Percentiles rank a stretch among this genome's conserved stretches.
Conservation (phyloP, 192 early-diverging fungal genomes). For the Umbelopsis sp. region DNA sequence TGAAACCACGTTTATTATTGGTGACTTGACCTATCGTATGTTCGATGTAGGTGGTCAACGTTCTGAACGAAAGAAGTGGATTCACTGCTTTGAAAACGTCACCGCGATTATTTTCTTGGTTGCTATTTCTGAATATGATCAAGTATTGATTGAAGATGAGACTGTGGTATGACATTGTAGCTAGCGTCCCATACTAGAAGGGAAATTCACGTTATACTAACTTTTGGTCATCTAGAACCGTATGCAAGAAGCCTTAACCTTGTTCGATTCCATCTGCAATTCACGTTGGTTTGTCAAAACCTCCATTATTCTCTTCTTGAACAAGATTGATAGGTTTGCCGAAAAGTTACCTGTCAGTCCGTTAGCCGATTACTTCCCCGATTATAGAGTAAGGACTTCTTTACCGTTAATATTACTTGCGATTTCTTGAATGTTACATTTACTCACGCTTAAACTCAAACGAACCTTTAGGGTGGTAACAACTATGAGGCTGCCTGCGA, state of each 20-base stretch:
- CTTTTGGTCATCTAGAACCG: constrained; percentile 63
- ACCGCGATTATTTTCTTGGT: constrained; percentile 95
- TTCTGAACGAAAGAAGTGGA: constrained; percentile 99
- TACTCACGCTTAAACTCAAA: neutral
- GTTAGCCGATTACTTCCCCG: constrained; percentile 87
- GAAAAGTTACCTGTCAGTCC: constrained; percentile 86
- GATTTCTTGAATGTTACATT: constrained; percentile 9
- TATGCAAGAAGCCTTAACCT: constrained; percentile 93
- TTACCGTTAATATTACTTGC: neutral
- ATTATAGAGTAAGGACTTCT: constrained; percentile 54
- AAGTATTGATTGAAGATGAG: constrained; percentile 94
- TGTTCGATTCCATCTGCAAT: constrained; percentile 99
- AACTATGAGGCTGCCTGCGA: constrained; percentile 77
- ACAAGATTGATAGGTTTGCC: constrained; percentile 97
- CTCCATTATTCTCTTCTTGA: constrained; percentile 97
- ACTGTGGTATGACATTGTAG: constrained; percentile 63
- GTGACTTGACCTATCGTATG: constrained; percentile 93
- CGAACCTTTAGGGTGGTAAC: constrained; percentile 56
- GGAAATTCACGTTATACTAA: too few relatives aligned
- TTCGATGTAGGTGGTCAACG: constrained; percentile 98
- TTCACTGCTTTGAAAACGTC: constrained; percentile 98
- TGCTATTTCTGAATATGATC: constrained; percentile 95
- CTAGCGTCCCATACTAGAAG: too few relatives aligned
- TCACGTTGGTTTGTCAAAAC: constrained; percentile 96
- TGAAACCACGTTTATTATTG: constrained; percentile 91